Evolutionary conservation across 495 filamentous ascomycete species (phyloP), one percentile per base, ranked within the genome.

Genomic region (Bacidia rubella): DNA sequence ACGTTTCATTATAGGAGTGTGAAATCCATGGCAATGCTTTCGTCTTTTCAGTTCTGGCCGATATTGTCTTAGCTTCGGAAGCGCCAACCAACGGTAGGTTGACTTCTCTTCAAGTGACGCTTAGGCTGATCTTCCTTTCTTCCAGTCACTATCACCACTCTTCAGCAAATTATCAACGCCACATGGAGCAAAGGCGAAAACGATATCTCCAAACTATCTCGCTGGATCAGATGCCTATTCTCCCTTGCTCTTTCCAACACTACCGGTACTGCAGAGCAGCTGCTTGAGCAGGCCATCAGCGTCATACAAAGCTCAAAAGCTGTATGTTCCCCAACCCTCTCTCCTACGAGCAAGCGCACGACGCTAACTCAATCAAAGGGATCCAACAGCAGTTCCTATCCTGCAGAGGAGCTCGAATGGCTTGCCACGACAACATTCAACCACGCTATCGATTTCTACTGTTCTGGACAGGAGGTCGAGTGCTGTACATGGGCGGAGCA

Each of bases 341-440:
- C 25, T 50, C n/a, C 24, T 20, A 2, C 0, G n/a, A 50, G 4
- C 21, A 0, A n/a, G 19, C 9, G 9, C 19, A 9, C 17, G 9
- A 17, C 9, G 12, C 41, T 44, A 44, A 44, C 19, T 17, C 20
- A 22, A 17, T 5, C 19, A 7, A 11, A 47, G 23, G 20, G 25
- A 42, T 1, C 49, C 11, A 15, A 26, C 23, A 42, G 11, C 17
- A 3, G n/a, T 60, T 11, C 61, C 2, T 93, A 87, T 60, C 86
- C 86, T 2, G 53, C 65, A 10, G 74, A 77, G 5, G 89, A 95
- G 56, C 67, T 95, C 2, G 79, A 85, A 57, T 90, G 85, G 82
- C 75, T 96, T 25, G 80, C 81, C 0, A 77, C 77, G 0, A 78
- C 74, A 2, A 66, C 81, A 0, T 95, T 92, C 70, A 93, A 93